Evolutionary conservation across 768 basidiomycete genomes (phyloP).

Genomic region (Lactarius vividus): DNA sequence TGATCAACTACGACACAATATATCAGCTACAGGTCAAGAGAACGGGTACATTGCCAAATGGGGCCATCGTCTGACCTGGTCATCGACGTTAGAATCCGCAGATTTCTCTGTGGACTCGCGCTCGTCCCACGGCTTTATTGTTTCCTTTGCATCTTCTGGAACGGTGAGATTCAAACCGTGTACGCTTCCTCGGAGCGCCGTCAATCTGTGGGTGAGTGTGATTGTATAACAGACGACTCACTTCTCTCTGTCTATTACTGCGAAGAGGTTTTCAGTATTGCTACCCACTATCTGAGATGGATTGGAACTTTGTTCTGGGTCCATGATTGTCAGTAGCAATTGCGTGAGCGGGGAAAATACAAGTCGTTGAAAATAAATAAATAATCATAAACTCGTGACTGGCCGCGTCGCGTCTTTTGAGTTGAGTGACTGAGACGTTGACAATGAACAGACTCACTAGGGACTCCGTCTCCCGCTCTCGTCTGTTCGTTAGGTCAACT

Average conservation of each 20-base stretch:
- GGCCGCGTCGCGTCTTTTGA: background rate
- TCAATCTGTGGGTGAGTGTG: slow-evolving; percentile 13
- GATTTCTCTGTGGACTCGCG: slow-evolving; percentile 63
- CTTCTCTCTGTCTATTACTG: slow-evolving; percentile 65
- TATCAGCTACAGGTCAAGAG: slow-evolving; percentile 10
- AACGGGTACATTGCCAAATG: background rate
- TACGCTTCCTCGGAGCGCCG: slow-evolving; percentile 47
- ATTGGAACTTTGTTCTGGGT: slow-evolving; percentile 38
- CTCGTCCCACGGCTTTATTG: slow-evolving; percentile 82
- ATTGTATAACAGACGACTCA: slow-evolving; percentile 21
- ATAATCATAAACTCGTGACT: background rate
- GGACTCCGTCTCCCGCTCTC: slow-evolving; percentile 12
- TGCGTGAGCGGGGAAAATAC: background rate
- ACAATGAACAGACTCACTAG: slow-evolving; percentile 33
- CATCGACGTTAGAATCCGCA: slow-evolving; percentile 80
- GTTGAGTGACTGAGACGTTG: background rate
- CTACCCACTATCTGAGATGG: slow-evolving; percentile 45
- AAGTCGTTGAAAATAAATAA: background rate
- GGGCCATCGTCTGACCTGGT: slow-evolving; percentile 57
- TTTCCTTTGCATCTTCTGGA: slow-evolving; percentile 73
- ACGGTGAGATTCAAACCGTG: slow-evolving; percentile 76
- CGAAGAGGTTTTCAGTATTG: slow-evolving; percentile 55
- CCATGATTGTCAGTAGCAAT: slow-evolving; percentile 4
- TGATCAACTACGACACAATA: slow-evolving; percentile 54
- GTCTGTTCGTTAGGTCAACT: slow-evolving; percentile 3